Percentiles rank a stretch among this genome's conserved stretches.
phyloP scores from a whole-genome alignment of 2,329 filamentous ascomycete species.

The Boeremia lycopersici region DNA sequence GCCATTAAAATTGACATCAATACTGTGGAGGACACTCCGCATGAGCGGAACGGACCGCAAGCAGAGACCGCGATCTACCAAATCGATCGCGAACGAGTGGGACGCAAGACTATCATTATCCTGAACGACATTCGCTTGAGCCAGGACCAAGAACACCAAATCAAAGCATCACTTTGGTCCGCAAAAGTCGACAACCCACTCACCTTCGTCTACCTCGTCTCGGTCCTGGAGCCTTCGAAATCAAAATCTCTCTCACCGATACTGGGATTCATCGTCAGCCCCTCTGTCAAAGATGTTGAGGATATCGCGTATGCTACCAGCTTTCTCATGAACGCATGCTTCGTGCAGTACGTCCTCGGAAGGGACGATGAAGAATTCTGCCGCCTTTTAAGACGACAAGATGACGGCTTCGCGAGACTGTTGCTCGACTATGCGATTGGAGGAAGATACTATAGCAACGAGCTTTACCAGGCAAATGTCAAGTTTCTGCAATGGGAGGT shows the following conservation, averaged over 20 bases:
- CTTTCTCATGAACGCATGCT: constrained; percentile 31
- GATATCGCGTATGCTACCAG: constrained; percentile 16
- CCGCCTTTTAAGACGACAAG: constrained; percentile 29
- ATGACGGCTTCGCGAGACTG: constrained; percentile 23
- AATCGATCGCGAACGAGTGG: constrained; percentile 24
- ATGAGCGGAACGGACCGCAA: constrained; percentile 17
- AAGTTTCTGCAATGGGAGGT: constrained; percentile 32
- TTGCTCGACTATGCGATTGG: constrained; percentile 31
- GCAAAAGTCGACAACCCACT: constrained; percentile 18
- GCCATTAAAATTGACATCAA: constrained; percentile 29
- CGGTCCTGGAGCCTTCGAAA: constrained; percentile 10
- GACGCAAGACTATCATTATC: constrained; percentile 19
- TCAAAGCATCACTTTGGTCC: constrained; percentile 18
- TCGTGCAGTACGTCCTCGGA: constrained; percentile 26
- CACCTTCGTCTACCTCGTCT: constrained; percentile 27
- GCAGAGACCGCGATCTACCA: constrained; percentile 17
- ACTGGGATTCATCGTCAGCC: constrained; percentile 23
- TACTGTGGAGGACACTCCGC: constrained; percentile 1
- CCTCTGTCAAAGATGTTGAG: constrained; percentile 27
- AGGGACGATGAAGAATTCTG: constrained; percentile 27
- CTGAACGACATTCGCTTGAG: constrained; percentile 26
- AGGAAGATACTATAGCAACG: constrained; percentile 21
- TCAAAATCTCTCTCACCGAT: constrained; percentile 17
- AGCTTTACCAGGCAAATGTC: constrained; percentile 26
- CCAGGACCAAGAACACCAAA: constrained; percentile 20